Base-by-base conservation (phyloP, 306 rosid species). In the Canavalia ensiformis region DNA sequence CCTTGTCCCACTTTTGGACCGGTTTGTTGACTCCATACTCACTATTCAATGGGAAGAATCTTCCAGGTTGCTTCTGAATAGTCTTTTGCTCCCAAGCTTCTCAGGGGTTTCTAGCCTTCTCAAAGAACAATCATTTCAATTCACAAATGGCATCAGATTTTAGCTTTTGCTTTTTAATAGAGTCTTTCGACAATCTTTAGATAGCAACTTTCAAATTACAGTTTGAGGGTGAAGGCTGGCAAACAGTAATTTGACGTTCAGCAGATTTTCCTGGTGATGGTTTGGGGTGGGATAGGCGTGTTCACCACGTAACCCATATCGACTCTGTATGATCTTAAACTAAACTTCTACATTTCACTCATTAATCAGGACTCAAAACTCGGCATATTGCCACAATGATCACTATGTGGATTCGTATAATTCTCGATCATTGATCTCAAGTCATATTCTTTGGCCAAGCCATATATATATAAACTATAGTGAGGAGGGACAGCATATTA, bases 21-120 rank as follows among this genome's bases (percentile, higher is more conserved):
- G 89, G 91, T 70, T 90, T 90, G 89, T 87, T 91, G 56, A 91
- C 97, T 66, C 99, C 99, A 84, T 93, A 93, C 81, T 95, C 99
- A 64, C 93, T 93, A 69, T 93, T 98, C 91, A 95, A 82, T 28
- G 99, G 99, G 84, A 93, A 95, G 85, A 95, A 95, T 90, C 89
- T 87, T 81, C 99, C 99, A 63, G 99, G 98, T 84, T 91, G 93
- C 90, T 95, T 95, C 87, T 89, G 89, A 80, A 95, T 91, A 54
- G 88, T 87, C 87, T 85, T 87, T 82, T 82, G 84, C 78, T 90
- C 97, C 99, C 99, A 95, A n/a, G 99, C 97, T 88, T 95, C 99
- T 98, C 97, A 95, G 55, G 96, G 82, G 82, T 95, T 95, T 71
- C 97, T 98, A 74, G 99, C 93, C 89, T 95, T 95, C 87, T 95